phyloP scores from a whole-genome alignment of 306 rosid species.

The Arachis hypogaea region DNA sequence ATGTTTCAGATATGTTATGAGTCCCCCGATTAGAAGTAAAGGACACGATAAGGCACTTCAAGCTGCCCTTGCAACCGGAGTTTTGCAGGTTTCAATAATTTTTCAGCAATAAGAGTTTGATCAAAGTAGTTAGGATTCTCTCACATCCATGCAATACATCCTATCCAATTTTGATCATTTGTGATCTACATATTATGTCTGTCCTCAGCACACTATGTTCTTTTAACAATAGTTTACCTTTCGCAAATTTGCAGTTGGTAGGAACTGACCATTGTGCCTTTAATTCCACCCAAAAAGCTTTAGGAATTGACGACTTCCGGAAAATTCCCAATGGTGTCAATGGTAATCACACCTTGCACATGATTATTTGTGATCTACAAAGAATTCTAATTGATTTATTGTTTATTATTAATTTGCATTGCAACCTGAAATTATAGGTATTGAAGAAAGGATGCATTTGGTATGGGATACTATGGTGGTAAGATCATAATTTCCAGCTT shows the following conservation, averaged over 20 bases:
- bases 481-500: constrained; percentile 44
- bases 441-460: constrained; percentile 95
- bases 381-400: constrained; percentile 35
- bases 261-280: constrained; percentile 90
- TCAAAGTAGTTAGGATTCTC: constrained; percentile 31
- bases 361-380: constrained; percentile 18
- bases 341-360: constrained; percentile 59
- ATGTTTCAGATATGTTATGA: constrained; percentile 89
- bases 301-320: constrained; percentile 87
- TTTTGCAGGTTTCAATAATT: constrained; percentile 68
- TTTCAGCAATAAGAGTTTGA: constrained; percentile 21
- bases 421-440: constrained; percentile 58
- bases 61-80: constrained; percentile 84
- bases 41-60: constrained; percentile 95
- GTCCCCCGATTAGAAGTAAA: constrained; percentile 83
- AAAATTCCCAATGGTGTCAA: constrained; percentile 94
- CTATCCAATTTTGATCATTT: not conserved
- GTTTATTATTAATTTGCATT: constrained; percentile 26
- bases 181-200: constrained; percentile 9
- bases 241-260: constrained; percentile 71
- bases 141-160: constrained; percentile 23
- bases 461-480: constrained; percentile 98
- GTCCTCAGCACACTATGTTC: constrained; percentile 1
- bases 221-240: constrained; percentile 33
- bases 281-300: constrained; percentile 85